Evolutionary conservation across 1,284 basidiomycete species (phyloP), one percentile per base, ranked within the genome.

Genomic region (Rhodotorula mucilaginosa): DNA sequence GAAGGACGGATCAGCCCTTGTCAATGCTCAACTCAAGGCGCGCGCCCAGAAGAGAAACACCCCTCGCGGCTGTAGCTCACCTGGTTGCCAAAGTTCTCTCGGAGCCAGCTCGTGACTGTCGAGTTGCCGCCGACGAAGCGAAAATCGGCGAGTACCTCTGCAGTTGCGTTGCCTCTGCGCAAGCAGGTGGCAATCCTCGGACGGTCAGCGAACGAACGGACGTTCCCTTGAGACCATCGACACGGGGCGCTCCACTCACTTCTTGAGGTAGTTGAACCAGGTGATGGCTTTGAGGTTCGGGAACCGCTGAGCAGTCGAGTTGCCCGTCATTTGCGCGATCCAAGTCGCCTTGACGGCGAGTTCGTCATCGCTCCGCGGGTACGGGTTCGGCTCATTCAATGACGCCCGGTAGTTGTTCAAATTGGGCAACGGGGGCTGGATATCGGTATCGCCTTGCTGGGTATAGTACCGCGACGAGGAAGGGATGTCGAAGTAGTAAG

Each of bases 321-420:
- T 74, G 18, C 70, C 67, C 3, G 74, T 72, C 3, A 79, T 47
- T 59, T 79, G 78, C 0, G 74, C 71, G 29, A 78, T 51, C 78
- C 78, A 79, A 8, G 59, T 65, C 31, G 72, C 77, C 65, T 79
- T 79, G 54, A 77, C 65, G n/a, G 60, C 70, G 3, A 76, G 58
- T 56, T 79, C 78, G 67, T 73, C 72, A 29, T 73, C 76, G 10
- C 67, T 59, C 29, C 64, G 44, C 26, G 44, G 56, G 21, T 57
- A 54, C 13, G 75, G 73, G 5, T 56, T 26, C n/a, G 68, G 70
- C 1, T 44, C n/a, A 1, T 61, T 63, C 16, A 76, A 67, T 13
- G 65, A 60, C 1, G 77, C 69, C 18, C 51, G 66, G 31, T 69
- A 71, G 2, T 48, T 51, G 8, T 64, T 63, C 26, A 73, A 26